Conservation (phyloP, 2,329 filamentous ascomycete genomes). For the Myriosclerotinia curreyana region DNA sequence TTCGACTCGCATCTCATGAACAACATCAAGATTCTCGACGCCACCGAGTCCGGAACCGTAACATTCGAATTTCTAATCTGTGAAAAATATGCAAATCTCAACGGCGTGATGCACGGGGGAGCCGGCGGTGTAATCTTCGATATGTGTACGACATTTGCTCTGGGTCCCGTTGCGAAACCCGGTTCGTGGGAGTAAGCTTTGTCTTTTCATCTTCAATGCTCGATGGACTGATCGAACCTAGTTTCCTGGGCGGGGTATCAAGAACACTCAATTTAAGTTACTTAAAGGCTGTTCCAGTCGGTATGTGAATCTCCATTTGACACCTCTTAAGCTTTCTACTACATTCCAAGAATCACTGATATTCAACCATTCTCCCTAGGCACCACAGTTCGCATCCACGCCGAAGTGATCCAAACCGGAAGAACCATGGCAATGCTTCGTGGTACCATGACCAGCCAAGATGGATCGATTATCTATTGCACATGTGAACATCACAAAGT, state of each 20-base stretch:
- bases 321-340: too few species aligned
- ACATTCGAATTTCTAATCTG: conserved; percentile 47
- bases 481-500: conserved; percentile 54
- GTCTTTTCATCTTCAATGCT: not conserved
- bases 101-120: conserved; percentile 52
- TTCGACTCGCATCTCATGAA: conserved; percentile 35
- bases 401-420: conserved; percentile 46
- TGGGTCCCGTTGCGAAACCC: conserved; percentile 48
- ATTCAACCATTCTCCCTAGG: conserved; percentile 30
- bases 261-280: conserved; percentile 51
- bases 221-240: conserved; percentile 13
- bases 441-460: conserved; percentile 48
- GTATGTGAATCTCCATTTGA: too few species aligned
- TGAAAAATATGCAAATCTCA: conserved; percentile 46
- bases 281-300: conserved; percentile 48
- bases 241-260: conserved; percentile 51
- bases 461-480: conserved; percentile 48
- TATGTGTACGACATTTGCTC: conserved; percentile 50
- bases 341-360: not conserved
- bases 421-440: conserved; percentile 52
- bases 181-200: conserved; percentile 48
- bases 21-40: conserved; percentile 36
- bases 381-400: conserved; percentile 44
- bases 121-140: conserved; percentile 55
- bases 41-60: conserved; percentile 38